Percentiles rank a stretch among this genome's conserved stretches.
phyloP scores from a whole-genome alignment of 2,329 filamentous ascomycete species.

The Capronia americana region DNA sequence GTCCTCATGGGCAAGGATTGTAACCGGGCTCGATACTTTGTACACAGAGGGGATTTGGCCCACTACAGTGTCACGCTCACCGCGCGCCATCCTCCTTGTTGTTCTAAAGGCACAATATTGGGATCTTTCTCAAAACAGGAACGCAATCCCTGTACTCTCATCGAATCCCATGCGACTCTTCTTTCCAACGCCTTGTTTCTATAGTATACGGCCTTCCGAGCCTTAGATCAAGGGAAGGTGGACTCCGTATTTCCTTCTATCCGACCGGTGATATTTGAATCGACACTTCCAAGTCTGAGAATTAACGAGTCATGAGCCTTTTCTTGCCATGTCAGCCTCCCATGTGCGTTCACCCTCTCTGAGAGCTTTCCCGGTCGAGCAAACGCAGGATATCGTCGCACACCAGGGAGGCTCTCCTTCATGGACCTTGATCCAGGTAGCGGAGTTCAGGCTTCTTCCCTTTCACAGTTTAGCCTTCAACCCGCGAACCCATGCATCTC shows the following conservation, averaged over 20 bases:
- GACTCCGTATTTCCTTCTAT: not conserved
- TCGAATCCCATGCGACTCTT: not conserved
- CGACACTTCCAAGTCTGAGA: not conserved
- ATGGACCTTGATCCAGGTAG: not conserved
- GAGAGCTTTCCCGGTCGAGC: too few species aligned
- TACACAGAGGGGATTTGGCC: not conserved
- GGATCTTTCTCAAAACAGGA: not conserved
- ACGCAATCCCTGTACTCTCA: not conserved
- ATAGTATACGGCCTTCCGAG: not conserved
- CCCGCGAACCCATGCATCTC: conserved; percentile 5
- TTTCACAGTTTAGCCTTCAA: conserved; percentile 11
- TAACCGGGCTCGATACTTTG: not conserved
- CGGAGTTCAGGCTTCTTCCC: not conserved
- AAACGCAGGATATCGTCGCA: not conserved
- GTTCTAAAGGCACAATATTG: not conserved
- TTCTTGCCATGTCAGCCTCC: not conserved
- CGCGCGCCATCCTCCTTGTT: not conserved
- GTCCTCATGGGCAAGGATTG: not conserved
- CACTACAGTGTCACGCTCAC: not conserved
- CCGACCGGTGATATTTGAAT: not conserved
- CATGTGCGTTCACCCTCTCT: not conserved
- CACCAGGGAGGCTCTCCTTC: not conserved
- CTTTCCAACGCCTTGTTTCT: too few species aligned
- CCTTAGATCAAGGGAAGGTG: not conserved
- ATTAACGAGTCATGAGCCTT: not conserved